Percentiles rank a stretch among this genome's conserved stretches.
Evolutionary conservation across 345 rosid species (phyloP).

Genomic region (Alliaria petiolata): DNA sequence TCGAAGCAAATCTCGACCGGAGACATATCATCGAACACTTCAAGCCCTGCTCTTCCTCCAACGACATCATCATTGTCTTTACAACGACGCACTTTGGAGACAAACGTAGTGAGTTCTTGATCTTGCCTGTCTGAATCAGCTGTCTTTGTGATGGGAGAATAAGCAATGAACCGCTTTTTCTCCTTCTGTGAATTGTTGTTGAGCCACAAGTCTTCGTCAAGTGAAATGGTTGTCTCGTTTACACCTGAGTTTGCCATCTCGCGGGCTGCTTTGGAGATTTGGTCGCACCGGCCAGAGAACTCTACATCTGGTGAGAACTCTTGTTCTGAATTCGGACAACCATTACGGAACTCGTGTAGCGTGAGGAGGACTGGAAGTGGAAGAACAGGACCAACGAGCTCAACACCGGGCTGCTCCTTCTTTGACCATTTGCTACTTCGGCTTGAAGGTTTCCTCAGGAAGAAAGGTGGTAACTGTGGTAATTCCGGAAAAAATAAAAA

Average conservation of each 20-base stretch:
- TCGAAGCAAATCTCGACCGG: constrained; percentile 50
- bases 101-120: constrained; percentile 31
- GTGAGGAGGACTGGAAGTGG: constrained; percentile 53
- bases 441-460: constrained; percentile 49
- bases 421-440: constrained; percentile 55
- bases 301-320: constrained; percentile 43
- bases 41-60: constrained; percentile 24
- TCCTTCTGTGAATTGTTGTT: constrained; percentile 36
- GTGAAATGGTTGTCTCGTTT: constrained; percentile 18
- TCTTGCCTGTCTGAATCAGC: constrained; percentile 1
- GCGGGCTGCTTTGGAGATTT: constrained; percentile 48
- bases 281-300: constrained; percentile 35
- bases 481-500: constrained; percentile 54
- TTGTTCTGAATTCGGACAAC: constrained; percentile 37
- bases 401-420: constrained; percentile 37
- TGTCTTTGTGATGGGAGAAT: constrained; percentile 34
- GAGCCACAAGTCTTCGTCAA: constrained; percentile 41
- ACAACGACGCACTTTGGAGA: constrained; percentile 41
- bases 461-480: constrained; percentile 61
- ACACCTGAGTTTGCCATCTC: constrained; percentile 33
- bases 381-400: constrained; percentile 62
- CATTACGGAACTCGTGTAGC: constrained; percentile 42
- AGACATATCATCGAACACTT: constrained; percentile 48
- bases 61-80: constrained; percentile 11
- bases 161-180: constrained; percentile 39